Percentiles rank a stretch among this genome's conserved stretches.
Conservation (phyloP, 305 asterid genomes). For the Euphrasia arctica region DNA sequence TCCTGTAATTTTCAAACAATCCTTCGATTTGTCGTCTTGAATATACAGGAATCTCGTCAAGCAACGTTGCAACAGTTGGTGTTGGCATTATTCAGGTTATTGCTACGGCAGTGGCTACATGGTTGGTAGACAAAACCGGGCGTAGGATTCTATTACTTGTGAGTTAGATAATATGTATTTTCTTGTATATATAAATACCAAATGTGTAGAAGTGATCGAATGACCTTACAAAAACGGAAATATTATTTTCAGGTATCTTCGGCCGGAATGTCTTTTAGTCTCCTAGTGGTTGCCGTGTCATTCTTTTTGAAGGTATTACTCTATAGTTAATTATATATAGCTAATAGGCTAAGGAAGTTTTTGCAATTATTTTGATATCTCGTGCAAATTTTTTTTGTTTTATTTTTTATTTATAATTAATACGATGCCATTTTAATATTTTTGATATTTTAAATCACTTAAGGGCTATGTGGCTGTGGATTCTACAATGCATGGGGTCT, state of each 20-base stretch:
- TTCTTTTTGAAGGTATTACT: conserved; percentile 76
- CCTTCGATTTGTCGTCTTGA: conserved; percentile 16
- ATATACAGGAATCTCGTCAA: conserved; percentile 74
- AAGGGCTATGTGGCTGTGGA: conserved; percentile 53
- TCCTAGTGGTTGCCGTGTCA: conserved; percentile 63
- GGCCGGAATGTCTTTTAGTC: conserved; percentile 77
- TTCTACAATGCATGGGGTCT: conserved; percentile 46
- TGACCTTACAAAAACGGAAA: conserved; percentile 24
- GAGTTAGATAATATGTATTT: conserved; percentile 32
- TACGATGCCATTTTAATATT: conserved; percentile 7
- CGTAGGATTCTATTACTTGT: conserved; percentile 82
- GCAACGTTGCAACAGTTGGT: conserved; percentile 79
- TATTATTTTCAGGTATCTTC: conserved; percentile 66
- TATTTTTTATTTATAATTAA: background rate
- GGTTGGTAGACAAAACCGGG: conserved; percentile 96
- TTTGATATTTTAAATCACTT: conserved; percentile 21
- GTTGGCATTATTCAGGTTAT: conserved; percentile 91
- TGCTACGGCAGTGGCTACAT: conserved; percentile 88
- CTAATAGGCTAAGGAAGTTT: background rate
- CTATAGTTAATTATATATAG: background rate
- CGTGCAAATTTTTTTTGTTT: background rate
- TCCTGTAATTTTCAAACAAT: background rate
- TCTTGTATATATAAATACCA: background rate
- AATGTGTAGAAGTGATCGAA: conserved; percentile 8
- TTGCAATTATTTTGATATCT: conserved; percentile 3